Evolutionary conservation across 768 basidiomycete genomes (phyloP), one percentile per base, ranked within the genome.

Genomic region (Tremella fuciformis): DNA sequence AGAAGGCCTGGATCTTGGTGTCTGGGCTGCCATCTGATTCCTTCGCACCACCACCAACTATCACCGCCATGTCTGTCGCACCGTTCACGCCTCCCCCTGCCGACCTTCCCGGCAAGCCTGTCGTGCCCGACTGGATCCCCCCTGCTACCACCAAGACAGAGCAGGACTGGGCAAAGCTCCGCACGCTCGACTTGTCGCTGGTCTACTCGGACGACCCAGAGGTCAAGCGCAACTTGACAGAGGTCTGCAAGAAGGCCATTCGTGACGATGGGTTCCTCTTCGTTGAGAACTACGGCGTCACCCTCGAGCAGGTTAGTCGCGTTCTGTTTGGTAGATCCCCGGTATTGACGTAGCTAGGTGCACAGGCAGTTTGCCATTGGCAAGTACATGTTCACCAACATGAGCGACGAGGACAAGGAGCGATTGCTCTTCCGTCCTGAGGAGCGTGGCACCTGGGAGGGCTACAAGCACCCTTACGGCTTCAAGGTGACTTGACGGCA

Each of bases 381-480:
- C 21, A 18, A 57, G 26, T 52, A 40, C n/a, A 52, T 37, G n/a
- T 18, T 34, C 50, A 38, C 34, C 55, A 60, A 50, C 48, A 52
- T 61, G 21, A 59, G 48, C 38, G 49, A 56, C 15, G 55, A 56
- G 19, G 60, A 61, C 22, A 61, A 61, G 49, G 29, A 50, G 19
- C 11, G 50, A 15, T 38, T 42, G 8, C n/a, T 42, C 13, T 61
- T 55, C 55, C 37, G 57, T 25, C 48, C 48, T 15, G 16, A n/a
- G 34, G 34, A 51, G 11, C 44, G 42, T n/a, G 64, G 64, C 4
- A 26, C 18, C 16, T 65, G 46, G 34, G 19, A 15, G 15, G 64
- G 64, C 1, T 65, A 59, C 49, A 65, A 65, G 47, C 57, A 41
- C 16, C 49, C 48, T 6, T 53, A 41, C 3, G 51, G 62, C 22